Base-by-base conservation (phyloP, 495 filamentous ascomycete genomes). In the Alectoria sarmentosa region DNA sequence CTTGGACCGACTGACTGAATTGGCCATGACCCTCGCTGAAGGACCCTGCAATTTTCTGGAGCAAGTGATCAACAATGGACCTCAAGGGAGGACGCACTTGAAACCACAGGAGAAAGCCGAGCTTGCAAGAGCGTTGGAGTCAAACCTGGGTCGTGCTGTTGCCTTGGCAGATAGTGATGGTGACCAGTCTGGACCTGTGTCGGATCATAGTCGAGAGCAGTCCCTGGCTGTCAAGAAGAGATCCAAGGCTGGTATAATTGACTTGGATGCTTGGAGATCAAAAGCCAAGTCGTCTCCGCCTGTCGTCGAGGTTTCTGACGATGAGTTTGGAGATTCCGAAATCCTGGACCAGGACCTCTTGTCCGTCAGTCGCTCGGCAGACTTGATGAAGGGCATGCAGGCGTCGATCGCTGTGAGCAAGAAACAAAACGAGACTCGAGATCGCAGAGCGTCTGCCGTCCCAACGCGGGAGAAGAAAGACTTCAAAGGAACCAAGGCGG, bases 81-180 rank as follows among this genome's bases (percentile, higher is more conserved):
- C 65, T 19, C 65, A 67, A 60, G 65, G 26, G 28, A 84, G 82
- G 72, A 92, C 90, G 2, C 91, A 91, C 67, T 73, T 96, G 69
- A 87, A 81, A 6, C 77, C 81, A 8, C 85, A 86, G 56, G 90
- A 96, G 67, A 90, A 90, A 64, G 91, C 91, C 6, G 89, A 95
- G 73, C 75, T 96, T 44, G 83, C 90, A 60, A 82, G 86, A 71
- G 88, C 91, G 13, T 74, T 96, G 14, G 91, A 94, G 49, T 85
- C 86, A 14, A 89, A 95, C 71, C 80, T 86, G 60, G 86, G 84
- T 65, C 81, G 79, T 63, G 76, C 80, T 28, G 71, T 86, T 28
- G 73, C 74, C 26, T 79, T 79, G 61, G 76, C 74, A 32, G 58
- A 73, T 32, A 60, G 62, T 65, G 65, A 71, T 26, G 64, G 66